phyloP scores from a whole-genome alignment of 768 basidiomycete species.

The Podaxis sp. region DNA sequence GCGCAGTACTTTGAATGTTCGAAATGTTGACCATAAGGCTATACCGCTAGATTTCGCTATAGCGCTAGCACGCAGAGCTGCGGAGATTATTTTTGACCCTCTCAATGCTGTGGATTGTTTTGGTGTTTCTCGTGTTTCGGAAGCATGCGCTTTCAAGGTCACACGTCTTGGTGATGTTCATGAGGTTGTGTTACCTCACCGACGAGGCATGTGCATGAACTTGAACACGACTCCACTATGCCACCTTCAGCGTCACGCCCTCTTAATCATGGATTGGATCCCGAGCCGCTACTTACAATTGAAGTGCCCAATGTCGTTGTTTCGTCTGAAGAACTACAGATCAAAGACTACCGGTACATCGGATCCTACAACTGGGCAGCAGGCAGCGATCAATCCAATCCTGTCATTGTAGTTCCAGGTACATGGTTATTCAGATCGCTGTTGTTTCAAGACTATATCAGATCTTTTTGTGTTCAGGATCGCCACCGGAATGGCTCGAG shows the following conservation, averaged over 20 bases:
- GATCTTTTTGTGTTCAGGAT: conserved; percentile 38
- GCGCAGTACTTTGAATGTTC: background rate
- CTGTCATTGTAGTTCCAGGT: conserved; percentile 56
- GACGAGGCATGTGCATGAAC: background rate
- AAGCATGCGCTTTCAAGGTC: background rate
- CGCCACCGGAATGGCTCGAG: conserved; percentile 58
- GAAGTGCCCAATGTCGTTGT: conserved; percentile 18
- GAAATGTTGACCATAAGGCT: background rate
- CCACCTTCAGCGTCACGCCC: background rate
- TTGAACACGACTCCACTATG: background rate
- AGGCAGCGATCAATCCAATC: conserved; percentile 27
- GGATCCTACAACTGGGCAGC: conserved; percentile 61
- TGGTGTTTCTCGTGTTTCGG: background rate
- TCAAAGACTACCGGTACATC: conserved; percentile 38
- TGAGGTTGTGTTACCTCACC: background rate
- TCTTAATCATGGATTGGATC: conserved; percentile 1
- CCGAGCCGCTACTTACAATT: conserved; percentile 26
- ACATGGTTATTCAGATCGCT: background rate
- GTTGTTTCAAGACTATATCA: background rate
- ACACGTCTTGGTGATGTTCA: background rate
- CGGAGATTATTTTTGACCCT: background rate
- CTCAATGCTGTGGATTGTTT: background rate
- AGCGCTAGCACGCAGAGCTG: background rate
- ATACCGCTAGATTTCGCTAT: background rate
- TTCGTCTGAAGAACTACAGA: conserved; percentile 29